Evolutionary conservation across 371 early-diverging fungal species (phyloP).

Genomic region (Choanephora cucurbitarum): DNA sequence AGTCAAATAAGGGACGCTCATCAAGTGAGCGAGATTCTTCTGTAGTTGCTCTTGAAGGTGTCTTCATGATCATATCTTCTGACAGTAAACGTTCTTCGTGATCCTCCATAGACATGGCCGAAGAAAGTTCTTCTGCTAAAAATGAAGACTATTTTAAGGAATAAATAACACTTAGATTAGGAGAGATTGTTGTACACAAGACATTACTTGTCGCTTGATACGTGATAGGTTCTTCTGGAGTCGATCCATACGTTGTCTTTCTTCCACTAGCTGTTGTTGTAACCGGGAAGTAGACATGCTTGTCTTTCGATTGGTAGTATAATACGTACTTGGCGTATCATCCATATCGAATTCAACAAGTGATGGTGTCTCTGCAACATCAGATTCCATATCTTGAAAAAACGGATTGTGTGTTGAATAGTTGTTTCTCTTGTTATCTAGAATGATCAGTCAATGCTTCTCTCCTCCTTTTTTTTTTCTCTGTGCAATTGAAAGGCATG

Average conservation of each 20-base stretch:
- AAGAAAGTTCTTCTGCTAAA: conserved; percentile 10
- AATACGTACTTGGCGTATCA: conserved; percentile 7
- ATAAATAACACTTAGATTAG: no score
- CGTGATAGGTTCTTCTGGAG: conserved; percentile 10
- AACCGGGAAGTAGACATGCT: background rate
- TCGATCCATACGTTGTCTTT: conserved; percentile 19
- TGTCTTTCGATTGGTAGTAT: background rate
- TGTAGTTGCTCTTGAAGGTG: background rate
- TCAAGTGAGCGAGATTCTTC: background rate
- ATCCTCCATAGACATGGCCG: background rate
- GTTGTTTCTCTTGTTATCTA: conserved; percentile 10
- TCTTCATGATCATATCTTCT: background rate
- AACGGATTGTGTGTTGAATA: conserved; percentile 18
- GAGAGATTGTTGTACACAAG: no score
- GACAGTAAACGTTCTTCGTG: background rate
- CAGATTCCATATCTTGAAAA: conserved; percentile 17
- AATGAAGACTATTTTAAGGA: conserved; percentile 22
- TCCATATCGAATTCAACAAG: conserved; percentile 4
- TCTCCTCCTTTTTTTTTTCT: no score
- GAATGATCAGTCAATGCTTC: background rate
- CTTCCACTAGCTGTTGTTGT: conserved; percentile 5
- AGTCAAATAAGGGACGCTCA: background rate
- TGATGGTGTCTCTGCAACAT: conserved; percentile 16
- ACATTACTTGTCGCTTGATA: conserved; percentile 27
- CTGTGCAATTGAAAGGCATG: background rate